Percentiles rank a stretch among this genome's conserved stretches.
Evolutionary conservation across 352 stramenopile species (phyloP).

Genomic region (Phytophthora colocasiae): DNA sequence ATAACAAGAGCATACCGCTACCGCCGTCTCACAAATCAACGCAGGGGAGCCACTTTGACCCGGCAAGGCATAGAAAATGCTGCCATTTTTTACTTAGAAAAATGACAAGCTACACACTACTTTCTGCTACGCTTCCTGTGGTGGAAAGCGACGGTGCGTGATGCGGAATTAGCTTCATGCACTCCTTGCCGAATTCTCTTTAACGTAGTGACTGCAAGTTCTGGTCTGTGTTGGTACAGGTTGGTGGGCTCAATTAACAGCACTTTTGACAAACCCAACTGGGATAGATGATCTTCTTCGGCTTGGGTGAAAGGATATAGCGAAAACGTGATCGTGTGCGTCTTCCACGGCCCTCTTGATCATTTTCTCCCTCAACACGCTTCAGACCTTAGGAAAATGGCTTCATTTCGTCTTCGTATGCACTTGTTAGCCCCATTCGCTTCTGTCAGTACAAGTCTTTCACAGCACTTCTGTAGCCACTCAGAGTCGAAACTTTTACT

Average conservation of each 20-base stretch:
- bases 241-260: not conserved
- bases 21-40: too few relatives aligned
- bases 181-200: slow-evolving; percentile 1
- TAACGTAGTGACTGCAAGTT: slow-evolving; percentile 7
- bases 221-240: not conserved
- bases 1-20: too few relatives aligned
- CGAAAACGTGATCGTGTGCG: slow-evolving; percentile 4
- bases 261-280: slow-evolving; percentile 6
- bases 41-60: too few relatives aligned
- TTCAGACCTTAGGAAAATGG: not conserved
- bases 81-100: too few relatives aligned
- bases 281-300: slow-evolving; percentile 4
- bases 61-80: too few relatives aligned
- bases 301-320: not conserved
- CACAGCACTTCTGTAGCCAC: not conserved
- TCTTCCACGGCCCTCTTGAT: not conserved
- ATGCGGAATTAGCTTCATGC: slow-evolving; percentile 2
- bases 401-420: not conserved
- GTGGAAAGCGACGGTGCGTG: not conserved
- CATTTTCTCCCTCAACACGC: slow-evolving; percentile 1
- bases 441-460: not conserved
- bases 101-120: too few relatives aligned
- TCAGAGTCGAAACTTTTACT: not conserved
- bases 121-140: slow-evolving; percentile 15
- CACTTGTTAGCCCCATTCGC: not conserved